Evolutionary conservation across 2,329 filamentous ascomycete genomes (phyloP).

Genomic region (Anthostomella pinea): DNA sequence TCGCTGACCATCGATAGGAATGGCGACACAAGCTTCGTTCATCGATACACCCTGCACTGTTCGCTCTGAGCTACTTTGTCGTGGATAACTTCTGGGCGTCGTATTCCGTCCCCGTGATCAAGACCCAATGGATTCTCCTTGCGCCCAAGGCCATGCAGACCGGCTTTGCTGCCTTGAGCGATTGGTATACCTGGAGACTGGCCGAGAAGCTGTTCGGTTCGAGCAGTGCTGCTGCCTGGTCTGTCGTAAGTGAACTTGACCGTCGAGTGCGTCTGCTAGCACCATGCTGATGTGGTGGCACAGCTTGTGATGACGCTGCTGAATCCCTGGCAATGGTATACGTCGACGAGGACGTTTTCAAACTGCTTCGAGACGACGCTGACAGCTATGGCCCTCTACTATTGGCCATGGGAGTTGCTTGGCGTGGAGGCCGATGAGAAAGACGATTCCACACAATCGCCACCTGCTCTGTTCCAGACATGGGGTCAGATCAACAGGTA

Average conservation of each 20-base stretch:
- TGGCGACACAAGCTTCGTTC: slow-evolving; percentile 86
- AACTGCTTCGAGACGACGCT: slow-evolving; percentile 92
- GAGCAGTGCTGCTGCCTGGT: slow-evolving; percentile 61
- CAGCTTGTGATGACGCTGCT: slow-evolving; percentile 68
- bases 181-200: slow-evolving; percentile 86
- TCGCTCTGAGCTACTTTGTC: slow-evolving; percentile 69
- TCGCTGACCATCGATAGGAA: slow-evolving; percentile 60
- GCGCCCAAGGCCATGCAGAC: slow-evolving; percentile 76
- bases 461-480: slow-evolving; percentile 26
- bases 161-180: slow-evolving; percentile 70
- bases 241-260: slow-evolving; percentile 57
- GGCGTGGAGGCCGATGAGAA: slow-evolving; percentile 38
- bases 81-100: slow-evolving; percentile 55
- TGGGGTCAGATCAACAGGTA: slow-evolving; percentile 32
- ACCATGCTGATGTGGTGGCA: slow-evolving; percentile 13
- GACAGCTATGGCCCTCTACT: slow-evolving; percentile 73
- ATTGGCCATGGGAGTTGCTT: slow-evolving; percentile 83
- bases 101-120: slow-evolving; percentile 43
- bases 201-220: slow-evolving; percentile 70
- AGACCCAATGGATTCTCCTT: slow-evolving; percentile 65
- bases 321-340: slow-evolving; percentile 97
- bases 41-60: slow-evolving; percentile 85
- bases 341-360: slow-evolving; percentile 87
- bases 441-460: slow-evolving; percentile 36
- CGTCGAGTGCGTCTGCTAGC: not conserved